These are phyloP conservation scores for Russula sp. DNA, from an alignment of 768 basidiomycete species.

Conservation along the genomic window DNA sequence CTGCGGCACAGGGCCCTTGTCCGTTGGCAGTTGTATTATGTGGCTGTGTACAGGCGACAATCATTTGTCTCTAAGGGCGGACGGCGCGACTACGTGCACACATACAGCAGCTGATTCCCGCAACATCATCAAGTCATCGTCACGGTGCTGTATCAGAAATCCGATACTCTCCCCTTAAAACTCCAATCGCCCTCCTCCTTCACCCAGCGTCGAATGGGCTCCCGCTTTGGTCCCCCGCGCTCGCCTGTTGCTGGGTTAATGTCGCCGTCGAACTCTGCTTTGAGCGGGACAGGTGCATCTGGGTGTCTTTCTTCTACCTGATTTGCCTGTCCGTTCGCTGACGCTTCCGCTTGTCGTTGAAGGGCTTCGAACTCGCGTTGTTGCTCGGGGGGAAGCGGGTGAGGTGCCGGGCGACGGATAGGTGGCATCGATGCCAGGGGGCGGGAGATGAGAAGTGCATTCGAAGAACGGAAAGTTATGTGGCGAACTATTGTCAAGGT, in stretches of 20 bases:
- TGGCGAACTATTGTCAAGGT: not conserved
- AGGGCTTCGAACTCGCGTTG: slow-evolving; percentile 89
- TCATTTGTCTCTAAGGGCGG: too few species aligned
- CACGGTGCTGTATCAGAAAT: slow-evolving; percentile 47
- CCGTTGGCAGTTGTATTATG: not conserved
- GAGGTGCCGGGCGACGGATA: slow-evolving; percentile 61
- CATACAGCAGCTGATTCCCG: not conserved
- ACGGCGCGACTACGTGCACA: not conserved
- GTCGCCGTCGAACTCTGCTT: slow-evolving; percentile 74
- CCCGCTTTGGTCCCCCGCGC: slow-evolving; percentile 78
- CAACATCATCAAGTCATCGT: too few species aligned
- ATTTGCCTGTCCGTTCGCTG: slow-evolving; percentile 17
- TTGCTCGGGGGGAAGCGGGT: slow-evolving; percentile 63
- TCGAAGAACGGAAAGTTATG: not conserved
- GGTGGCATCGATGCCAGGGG: slow-evolving; percentile 29
- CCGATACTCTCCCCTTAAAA: slow-evolving; percentile 82
- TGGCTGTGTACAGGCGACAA: not conserved
- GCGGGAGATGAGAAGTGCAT: not conserved
- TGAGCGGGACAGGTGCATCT: slow-evolving; percentile 54
- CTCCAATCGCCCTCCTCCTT: slow-evolving; percentile 75
- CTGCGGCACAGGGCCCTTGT: not conserved
- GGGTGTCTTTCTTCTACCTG: slow-evolving; percentile 56
- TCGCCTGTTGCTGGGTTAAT: slow-evolving; percentile 81
- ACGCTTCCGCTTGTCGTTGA: slow-evolving; percentile 51
- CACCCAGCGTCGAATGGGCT: slow-evolving; percentile 64